phyloP scores from a whole-genome alignment of 202 grass and related monocot genomes.

The Digitaria exilis region DNA sequence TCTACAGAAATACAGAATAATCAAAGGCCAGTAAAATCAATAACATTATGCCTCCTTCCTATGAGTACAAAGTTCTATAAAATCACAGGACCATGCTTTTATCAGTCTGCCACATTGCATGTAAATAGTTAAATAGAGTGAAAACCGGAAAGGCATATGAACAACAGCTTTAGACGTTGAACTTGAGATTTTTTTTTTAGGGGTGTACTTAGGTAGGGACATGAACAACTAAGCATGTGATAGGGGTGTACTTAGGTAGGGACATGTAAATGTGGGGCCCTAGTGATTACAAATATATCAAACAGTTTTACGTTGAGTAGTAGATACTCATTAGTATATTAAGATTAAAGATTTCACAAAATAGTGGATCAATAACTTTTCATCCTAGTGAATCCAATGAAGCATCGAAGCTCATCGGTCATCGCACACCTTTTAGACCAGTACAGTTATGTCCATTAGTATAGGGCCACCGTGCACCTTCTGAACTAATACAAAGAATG shows the following conservation, averaged over 20 bases:
- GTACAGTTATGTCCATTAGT: too few species aligned
- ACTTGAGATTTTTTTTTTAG: neutral
- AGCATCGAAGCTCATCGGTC: too few species aligned
- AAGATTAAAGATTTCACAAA: neutral
- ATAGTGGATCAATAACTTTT: neutral
- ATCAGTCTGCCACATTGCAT: neutral
- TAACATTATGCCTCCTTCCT: neutral
- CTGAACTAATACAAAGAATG: too few species aligned
- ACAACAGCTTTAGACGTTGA: neutral
- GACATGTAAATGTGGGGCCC: neutral
- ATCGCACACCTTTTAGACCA: too few species aligned
- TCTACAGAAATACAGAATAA: too few species aligned
- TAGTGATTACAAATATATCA: neutral
- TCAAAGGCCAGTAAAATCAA: neutral
- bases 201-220: neutral
- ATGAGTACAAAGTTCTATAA: neutral
- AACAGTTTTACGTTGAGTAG: neutral
- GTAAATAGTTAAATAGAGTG: neutral
- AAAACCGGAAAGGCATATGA: constrained; percentile 1
- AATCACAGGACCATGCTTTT: neutral
- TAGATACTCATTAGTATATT: constrained; percentile 16
- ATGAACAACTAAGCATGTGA: too few species aligned
- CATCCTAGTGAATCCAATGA: too few species aligned
- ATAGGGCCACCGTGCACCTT: too few species aligned
- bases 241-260: neutral